phyloP scores from a whole-genome alignment of 2,329 filamentous ascomycete species.

The Penicillium brasilianum region DNA sequence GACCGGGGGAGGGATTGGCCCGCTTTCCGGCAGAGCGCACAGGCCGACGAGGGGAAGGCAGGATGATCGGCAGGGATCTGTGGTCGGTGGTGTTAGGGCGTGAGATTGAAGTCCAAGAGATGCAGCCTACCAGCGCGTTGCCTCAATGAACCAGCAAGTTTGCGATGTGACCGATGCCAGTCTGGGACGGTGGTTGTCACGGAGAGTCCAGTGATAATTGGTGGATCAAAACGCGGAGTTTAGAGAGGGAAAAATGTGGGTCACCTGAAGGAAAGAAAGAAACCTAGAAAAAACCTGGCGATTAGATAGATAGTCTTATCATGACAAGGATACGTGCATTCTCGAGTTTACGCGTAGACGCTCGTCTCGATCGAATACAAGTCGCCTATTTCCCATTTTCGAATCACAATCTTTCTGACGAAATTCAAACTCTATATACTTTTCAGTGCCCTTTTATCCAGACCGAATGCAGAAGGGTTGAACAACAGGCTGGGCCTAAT shows the following conservation, averaged over 20 bases:
- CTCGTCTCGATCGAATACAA: too few relatives aligned
- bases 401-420: background rate
- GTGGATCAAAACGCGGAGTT: slow-evolving; percentile 20
- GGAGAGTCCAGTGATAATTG: background rate
- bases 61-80: slow-evolving; percentile 12
- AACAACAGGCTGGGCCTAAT: background rate
- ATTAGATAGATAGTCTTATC: background rate
- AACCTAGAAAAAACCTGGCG: background rate
- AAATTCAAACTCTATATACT: background rate
- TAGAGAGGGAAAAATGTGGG: slow-evolving; percentile 18
- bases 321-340: background rate
- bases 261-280: background rate
- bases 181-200: background rate
- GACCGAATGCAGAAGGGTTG: background rate
- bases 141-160: background rate
- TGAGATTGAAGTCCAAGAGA: background rate
- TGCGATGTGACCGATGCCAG: background rate
- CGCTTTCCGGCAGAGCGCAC: slow-evolving; percentile 9
- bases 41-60: slow-evolving; percentile 17
- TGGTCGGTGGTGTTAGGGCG: slow-evolving; percentile 15
- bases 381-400: background rate
- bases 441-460: background rate
- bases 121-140: slow-evolving; percentile 16
- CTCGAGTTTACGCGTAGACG: background rate
- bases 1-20: slow-evolving; percentile 10